Base-by-base conservation (phyloP, 306 rosid genomes). In the Quercus aquifolioides region DNA sequence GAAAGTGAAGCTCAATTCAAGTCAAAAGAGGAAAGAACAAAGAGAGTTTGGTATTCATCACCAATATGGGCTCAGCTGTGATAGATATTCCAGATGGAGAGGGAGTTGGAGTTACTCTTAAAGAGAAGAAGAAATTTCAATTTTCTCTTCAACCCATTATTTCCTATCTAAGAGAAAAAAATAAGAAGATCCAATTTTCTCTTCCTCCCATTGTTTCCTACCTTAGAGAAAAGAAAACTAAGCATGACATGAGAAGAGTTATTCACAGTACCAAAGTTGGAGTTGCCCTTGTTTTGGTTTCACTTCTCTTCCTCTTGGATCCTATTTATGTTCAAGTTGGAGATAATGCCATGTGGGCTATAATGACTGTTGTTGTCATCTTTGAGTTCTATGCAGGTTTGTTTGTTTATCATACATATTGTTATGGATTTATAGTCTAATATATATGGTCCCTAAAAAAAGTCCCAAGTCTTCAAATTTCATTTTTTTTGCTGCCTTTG, bases 271-370 rank as follows among this genome's bases (percentile, higher is more conserved):
- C 85, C 83, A 94, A 92, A 82, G 95, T 92, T 4, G 99, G 95
- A 76, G 55, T 87, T 56, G 91, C 99, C 2, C 74, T 94, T 19
- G 95, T 89, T 67, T 69, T 92, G 80, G 94, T 94, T 35, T 94
- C 99, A 14, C 90, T 92, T 63, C 85, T 95, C 8, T 92, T 87
- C 81, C 90, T 92, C 30, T 65, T 92, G 46, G 85, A 92, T 64
- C 91, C 97, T 86, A 88, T 95, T 18, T 95, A 86, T 80, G 52
- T 85, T 0, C 89, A 85, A 80, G 91, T 92, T 58, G 96, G 98
- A 59, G 92, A 92, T 6, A 92, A 92, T 80, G 99, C 98, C 73
- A 91, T 92, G 97, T 95, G 99, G 99, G 97, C 99, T 63, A 87
- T 92, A 5, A 95, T 95, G 95, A 95, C 99, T 2, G 99, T 95